phyloP scores from a whole-genome alignment of 2,329 filamentous ascomycete species.

The Paecilomyces sp. region DNA sequence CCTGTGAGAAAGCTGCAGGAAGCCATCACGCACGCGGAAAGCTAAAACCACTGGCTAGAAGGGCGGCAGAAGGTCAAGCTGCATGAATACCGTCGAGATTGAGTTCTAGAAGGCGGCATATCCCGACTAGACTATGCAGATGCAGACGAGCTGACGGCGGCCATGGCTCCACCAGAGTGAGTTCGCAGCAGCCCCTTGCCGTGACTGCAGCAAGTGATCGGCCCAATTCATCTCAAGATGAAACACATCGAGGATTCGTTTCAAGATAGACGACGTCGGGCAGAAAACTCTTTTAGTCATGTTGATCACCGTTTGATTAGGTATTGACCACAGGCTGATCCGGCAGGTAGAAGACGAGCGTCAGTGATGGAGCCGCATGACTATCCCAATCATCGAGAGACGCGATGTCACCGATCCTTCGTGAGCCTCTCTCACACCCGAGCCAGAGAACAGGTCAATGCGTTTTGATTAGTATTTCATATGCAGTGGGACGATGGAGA shows the following conservation, averaged over 20 bases:
- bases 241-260: not conserved
- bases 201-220: not conserved
- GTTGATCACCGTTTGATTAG: not conserved
- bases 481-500: not conserved
- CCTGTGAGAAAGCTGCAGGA: not conserved
- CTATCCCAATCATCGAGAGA: not conserved
- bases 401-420: not conserved
- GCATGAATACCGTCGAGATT: not conserved
- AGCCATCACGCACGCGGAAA: not conserved
- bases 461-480: not conserved
- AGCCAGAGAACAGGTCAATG: not conserved
- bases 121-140: not conserved
- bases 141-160: not conserved
- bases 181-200: not conserved
- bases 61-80: not conserved
- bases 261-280: not conserved
- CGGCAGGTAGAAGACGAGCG: not conserved
- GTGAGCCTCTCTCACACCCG: not conserved
- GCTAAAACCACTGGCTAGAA: not conserved
- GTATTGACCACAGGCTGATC: not conserved
- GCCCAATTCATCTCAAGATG: not conserved
- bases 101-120: not conserved
- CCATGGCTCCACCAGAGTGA: not conserved
- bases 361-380: not conserved
- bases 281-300: not conserved